Base-by-base conservation (phyloP, 2,329 filamentous ascomycete species). In the Monascus ruber region DNA sequence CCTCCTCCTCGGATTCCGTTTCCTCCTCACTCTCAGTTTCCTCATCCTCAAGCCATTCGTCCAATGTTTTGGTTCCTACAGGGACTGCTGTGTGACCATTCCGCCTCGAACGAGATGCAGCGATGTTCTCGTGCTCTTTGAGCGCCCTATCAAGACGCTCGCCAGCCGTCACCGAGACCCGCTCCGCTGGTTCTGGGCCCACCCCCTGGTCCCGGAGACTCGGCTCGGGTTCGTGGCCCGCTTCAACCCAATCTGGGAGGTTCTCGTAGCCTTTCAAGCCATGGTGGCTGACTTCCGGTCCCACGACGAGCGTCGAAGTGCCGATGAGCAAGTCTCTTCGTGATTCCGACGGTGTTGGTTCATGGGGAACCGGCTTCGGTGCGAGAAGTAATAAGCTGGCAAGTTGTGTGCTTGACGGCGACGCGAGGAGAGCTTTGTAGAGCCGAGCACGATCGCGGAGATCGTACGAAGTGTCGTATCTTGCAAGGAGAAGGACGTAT, bases 391-490 rank as follows among this genome's bases (percentile, higher is more conserved):
- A 83, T 9, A 98, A 71, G 1, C 83, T 87, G 2, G 91, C 91
- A 10, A 98, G 76, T 59, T 96, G 86, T 1, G 79, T 83, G 5
- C 76, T 77, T 2, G 72, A 70, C 1, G 88, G 85, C 4, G 84
- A 79, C 4, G 78, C 74, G 2, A 98, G 76, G 1, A 98, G 76
- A 1, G 87, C 75, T 47, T 84, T 86, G 66, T 94, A 96, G 44
- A 95, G 75, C 27, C 91, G 79, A 2, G 88, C 81, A 24, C 91
- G 83, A 58, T 96, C 91, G 47, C 91, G 85, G 3, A 98, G 77
- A 55, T 96, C 88, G 62, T 94, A 98, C 1, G 88, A 95, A 0
- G 81, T 85, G 53, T 96, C 91, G 60, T 96, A 98, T 44, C 91
- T 79, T 27, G 85, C 85, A 1, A 98, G 76, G 1, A 89, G 74